Evolutionary conservation across 1,284 basidiomycete genomes (phyloP), one percentile per base, ranked within the genome.

Genomic region (Apiotrichum siamense): DNA sequence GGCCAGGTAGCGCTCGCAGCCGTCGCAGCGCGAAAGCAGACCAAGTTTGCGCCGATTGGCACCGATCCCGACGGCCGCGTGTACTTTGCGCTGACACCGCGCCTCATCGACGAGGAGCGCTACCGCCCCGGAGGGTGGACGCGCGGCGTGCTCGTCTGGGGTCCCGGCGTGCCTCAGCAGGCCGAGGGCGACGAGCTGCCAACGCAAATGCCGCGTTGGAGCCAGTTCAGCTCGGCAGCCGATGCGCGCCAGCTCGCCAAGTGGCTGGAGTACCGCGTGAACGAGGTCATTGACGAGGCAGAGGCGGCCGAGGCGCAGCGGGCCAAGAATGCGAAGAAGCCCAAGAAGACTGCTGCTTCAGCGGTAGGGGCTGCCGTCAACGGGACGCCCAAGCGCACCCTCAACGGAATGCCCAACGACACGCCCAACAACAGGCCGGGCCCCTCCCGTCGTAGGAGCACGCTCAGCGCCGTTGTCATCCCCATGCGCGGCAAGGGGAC

Each of bases 61-160:
- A 42, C 41, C 9, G 69, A 72, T 47, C 52, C 57, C 18, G 64
- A 69, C 31, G 69, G 67, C 0, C 48, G 69, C n/a, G 45, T 62
- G 5, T 70, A 70, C 50, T 69, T 62, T 46, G 27, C 37, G 17
- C 56, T 72, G 4, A 58, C 59, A 12, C 58, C 58, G n/a, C 56
- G 63, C 12, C 42, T 52, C 4, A 51, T 72, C 24, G 59, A 62
- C 13, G 60, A 66, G 24, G 64, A 66, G 25, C 52, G 52, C 18
- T 55, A 64, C 24, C 54, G 64, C 4, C 67, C 69, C 4, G 31
- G 51, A 2, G 63, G 60, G 11, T 72, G 69, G 69, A 67, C 65
- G 15, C 62, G 61, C 0, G 65, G 65, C 10, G 41, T 69, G 4
- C 29, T 69, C 17, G 62, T 69, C 9, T 72, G 62, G 60, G 69